Percentiles rank a stretch among this genome's conserved stretches.
phyloP scores from a whole-genome alignment of 352 stramenopile species.

The Pythium chondricola region DNA sequence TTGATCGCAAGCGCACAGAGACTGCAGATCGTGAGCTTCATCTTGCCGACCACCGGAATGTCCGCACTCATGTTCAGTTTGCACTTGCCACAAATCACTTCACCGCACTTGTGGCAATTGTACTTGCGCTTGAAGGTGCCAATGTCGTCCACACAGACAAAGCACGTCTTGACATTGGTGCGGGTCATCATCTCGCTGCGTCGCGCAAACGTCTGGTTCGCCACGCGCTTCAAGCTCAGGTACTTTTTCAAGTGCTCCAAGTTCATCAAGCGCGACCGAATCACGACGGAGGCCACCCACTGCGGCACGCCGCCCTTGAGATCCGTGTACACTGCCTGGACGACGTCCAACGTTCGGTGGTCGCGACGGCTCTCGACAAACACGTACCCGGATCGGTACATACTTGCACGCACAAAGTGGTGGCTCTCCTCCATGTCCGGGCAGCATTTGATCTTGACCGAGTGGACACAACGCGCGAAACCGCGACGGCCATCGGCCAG shows the following conservation, averaged over 20 bases:
- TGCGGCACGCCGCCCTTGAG: slow-evolving; percentile 73
- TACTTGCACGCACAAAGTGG: slow-evolving; percentile 69
- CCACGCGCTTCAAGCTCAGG: slow-evolving; percentile 72
- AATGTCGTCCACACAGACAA: slow-evolving; percentile 76
- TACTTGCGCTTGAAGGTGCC: slow-evolving; percentile 74
- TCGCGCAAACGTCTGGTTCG: slow-evolving; percentile 63
- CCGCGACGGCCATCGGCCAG: slow-evolving; percentile 47
- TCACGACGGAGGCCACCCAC: slow-evolving; percentile 54
- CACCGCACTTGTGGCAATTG: slow-evolving; percentile 81
- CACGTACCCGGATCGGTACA: slow-evolving; percentile 77
- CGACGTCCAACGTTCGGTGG: slow-evolving; percentile 60
- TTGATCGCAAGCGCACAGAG: slow-evolving; percentile 74
- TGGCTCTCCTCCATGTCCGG: slow-evolving; percentile 77
- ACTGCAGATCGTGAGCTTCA: slow-evolving; percentile 84
- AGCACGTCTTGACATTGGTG: slow-evolving; percentile 73
- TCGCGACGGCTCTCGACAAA: slow-evolving; percentile 75
- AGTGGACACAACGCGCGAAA: slow-evolving; percentile 74
- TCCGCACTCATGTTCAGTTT: slow-evolving; percentile 75
- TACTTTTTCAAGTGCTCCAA: slow-evolving; percentile 78
- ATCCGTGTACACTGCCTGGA: slow-evolving; percentile 80
- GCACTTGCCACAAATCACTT: slow-evolving; percentile 67
- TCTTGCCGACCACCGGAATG: slow-evolving; percentile 74
- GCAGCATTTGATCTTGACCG: slow-evolving; percentile 82
- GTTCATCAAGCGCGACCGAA: slow-evolving; percentile 61
- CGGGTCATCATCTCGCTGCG: slow-evolving; percentile 58